Evolutionary conservation across 1,139 yeast species (phyloP).

Genomic region (Protomyces arabidopsidicola): DNA sequence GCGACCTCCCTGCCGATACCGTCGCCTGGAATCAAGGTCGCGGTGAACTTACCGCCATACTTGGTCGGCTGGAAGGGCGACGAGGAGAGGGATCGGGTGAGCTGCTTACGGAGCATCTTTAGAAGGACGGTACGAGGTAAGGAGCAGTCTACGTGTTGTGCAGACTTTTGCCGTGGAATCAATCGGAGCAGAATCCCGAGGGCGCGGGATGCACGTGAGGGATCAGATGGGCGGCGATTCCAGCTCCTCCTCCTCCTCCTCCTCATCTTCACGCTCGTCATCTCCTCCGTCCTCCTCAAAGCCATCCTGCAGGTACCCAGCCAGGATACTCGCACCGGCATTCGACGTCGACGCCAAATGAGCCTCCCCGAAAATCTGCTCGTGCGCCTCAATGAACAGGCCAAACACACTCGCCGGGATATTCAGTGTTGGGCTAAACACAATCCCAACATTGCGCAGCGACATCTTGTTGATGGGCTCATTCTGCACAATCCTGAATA

Average conservation of each 20-base stretch:
- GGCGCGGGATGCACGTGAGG: no score
- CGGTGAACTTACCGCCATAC: conserved; percentile 82
- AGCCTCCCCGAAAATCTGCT: conserved; percentile 48
- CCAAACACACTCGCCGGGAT: conserved; percentile 62
- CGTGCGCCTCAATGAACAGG: conserved; percentile 60
- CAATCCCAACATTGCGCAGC: conserved; percentile 68
- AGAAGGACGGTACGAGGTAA: not conserved
- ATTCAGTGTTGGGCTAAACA: conserved; percentile 78
- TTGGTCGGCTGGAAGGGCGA: conserved; percentile 68
- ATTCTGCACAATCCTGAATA: conserved; percentile 61
- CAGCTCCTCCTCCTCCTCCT: no score
- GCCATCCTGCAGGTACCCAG: not conserved
- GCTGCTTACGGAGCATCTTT: conserved; percentile 19
- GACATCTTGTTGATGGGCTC: conserved; percentile 76
- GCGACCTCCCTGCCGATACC: conserved; percentile 98
- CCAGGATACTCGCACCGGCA: not conserved
- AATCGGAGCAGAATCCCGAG: no score
- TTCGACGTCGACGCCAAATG: not conserved
- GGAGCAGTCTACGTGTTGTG: no score
- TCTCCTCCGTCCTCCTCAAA: not conserved
- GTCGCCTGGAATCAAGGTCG: conserved; percentile 74
- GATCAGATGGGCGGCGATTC: no score
- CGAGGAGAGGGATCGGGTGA: conserved; percentile 43
- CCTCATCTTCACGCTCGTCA: not conserved
- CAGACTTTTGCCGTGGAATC: no score